Conservation (phyloP, 805 yeast genomes). For the Suhomyces tanzawaensis region DNA sequence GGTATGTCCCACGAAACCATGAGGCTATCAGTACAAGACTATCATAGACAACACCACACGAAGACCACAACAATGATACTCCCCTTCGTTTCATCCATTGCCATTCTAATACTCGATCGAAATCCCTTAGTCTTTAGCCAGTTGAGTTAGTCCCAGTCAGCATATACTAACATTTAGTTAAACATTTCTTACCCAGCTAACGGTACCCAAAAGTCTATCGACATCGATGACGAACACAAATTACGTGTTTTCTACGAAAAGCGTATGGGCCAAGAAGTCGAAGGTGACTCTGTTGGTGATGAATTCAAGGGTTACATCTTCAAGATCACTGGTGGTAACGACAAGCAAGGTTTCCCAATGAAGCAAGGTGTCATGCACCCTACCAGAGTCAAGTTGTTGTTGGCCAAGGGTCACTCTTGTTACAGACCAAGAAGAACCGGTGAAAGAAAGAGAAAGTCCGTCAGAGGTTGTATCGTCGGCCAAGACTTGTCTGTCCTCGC, state of each 20-base stretch:
- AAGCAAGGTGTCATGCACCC: constrained; percentile 99
- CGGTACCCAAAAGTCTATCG: constrained; percentile 98
- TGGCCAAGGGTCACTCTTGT: constrained; percentile 93
- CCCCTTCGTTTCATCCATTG: neutral
- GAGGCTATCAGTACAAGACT: neutral
- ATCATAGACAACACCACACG: neutral
- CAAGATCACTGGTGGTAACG: constrained; percentile 99
- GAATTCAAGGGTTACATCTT: constrained; percentile 99
- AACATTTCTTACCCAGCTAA: constrained; percentile 99
- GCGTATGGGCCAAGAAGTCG: constrained; percentile 99
- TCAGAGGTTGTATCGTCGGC: constrained; percentile 99
- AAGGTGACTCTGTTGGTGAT: constrained; percentile 97
- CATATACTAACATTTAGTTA: constrained; percentile 52
- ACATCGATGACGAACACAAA: constrained; percentile 98
- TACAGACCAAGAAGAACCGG: constrained; percentile 99
- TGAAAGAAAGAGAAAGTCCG: constrained; percentile 99
- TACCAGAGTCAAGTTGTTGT: constrained; percentile 96
- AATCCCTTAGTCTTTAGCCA: neutral
- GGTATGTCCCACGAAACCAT: constrained; percentile 30
- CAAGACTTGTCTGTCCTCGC: constrained; percentile 95
- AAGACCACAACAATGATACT: neutral
- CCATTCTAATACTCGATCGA: neutral
- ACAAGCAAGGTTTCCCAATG: constrained; percentile 99
- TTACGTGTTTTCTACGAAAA: constrained; percentile 97
- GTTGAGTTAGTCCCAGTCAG: neutral